Evolutionary conservation across 2,329 filamentous ascomycete species (phyloP).

Genomic region (Elsinoe necatrix): DNA sequence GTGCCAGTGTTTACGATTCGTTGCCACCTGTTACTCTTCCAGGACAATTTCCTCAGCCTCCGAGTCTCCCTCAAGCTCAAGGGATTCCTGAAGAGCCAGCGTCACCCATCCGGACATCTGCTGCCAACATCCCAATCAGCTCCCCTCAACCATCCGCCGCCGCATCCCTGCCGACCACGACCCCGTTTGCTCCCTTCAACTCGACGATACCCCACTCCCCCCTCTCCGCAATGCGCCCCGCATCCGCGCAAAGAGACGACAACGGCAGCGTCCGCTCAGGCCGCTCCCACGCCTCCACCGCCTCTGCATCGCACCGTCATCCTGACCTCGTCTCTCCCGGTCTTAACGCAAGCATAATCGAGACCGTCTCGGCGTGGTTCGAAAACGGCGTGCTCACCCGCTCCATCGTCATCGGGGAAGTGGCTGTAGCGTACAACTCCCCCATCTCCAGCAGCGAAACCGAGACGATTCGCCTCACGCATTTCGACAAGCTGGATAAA

Average conservation of each 20-base stretch:
- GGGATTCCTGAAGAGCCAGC: conserved; percentile 21
- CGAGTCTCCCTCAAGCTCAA: conserved; percentile 13
- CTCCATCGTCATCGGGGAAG: conserved; percentile 72
- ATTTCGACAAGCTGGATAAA: conserved; percentile 79
- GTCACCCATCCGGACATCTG: conserved; percentile 8
- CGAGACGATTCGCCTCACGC: conserved; percentile 73
- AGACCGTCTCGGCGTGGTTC: conserved; percentile 81
- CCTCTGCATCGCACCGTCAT: conserved; percentile 61
- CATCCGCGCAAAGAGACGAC: conserved; percentile 45
- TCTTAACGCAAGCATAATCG: conserved; percentile 80
- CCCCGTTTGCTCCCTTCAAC: conserved; percentile 21
- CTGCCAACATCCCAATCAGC: conserved; percentile 11
- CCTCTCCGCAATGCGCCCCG: conserved; percentile 26
- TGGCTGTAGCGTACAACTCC: conserved; percentile 75
- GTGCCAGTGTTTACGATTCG: conserved; percentile 77
- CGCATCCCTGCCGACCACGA: conserved; percentile 4
- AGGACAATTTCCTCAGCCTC: conserved; percentile 29
- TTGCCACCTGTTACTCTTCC: conserved; percentile 35
- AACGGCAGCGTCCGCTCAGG: conserved; percentile 86
- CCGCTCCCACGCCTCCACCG: conserved; percentile 62
- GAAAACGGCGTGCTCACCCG: conserved; percentile 63
- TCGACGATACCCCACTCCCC: conserved; percentile 21
- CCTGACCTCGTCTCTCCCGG: conserved; percentile 72
- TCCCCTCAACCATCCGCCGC: conserved; percentile 14
- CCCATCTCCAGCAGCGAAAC: conserved; percentile 36